Percentiles rank a stretch among this genome's conserved stretches.
phyloP scores from a whole-genome alignment of 1,284 basidiomycete species.

The Trametes pubescens region DNA sequence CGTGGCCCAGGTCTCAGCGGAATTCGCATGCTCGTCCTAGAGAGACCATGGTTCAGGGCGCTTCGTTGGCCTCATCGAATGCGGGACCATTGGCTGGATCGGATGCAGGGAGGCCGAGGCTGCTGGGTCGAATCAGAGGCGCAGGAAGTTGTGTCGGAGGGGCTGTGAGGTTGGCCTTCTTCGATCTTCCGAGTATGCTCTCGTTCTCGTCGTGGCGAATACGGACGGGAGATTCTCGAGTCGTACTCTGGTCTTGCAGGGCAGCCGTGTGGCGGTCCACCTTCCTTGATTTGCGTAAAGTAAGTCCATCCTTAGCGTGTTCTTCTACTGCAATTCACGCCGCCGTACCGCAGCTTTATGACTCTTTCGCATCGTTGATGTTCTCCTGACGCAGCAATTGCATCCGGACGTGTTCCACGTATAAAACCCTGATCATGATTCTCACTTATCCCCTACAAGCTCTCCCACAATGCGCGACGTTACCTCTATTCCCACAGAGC shows the following conservation, averaged over 20 bases:
- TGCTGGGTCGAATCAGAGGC: conserved; percentile 19
- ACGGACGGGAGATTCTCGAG: too few species aligned
- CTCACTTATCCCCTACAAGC: neutral
- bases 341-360: too few species aligned
- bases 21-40: neutral
- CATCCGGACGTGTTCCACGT: neutral
- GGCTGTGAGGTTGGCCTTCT: neutral
- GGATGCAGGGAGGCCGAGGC: conserved; percentile 16
- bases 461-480: neutral
- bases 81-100: conserved; percentile 16
- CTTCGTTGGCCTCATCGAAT: conserved; percentile 8
- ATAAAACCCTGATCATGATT: neutral
- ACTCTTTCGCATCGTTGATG: too few species aligned
- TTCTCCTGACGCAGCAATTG: too few species aligned
- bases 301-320: too few species aligned
- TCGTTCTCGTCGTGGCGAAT: neutral
- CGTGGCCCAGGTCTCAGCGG: neutral
- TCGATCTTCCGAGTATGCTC: neutral
- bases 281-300: too few species aligned
- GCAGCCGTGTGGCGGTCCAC: too few species aligned
- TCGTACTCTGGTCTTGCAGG: too few species aligned
- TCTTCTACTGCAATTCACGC: too few species aligned
- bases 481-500: neutral
- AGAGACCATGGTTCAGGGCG: neutral
- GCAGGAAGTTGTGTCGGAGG: conserved; percentile 7